Evolutionary conservation across 805 yeast genomes (phyloP).

Genomic region (Candida nanaspora): DNA sequence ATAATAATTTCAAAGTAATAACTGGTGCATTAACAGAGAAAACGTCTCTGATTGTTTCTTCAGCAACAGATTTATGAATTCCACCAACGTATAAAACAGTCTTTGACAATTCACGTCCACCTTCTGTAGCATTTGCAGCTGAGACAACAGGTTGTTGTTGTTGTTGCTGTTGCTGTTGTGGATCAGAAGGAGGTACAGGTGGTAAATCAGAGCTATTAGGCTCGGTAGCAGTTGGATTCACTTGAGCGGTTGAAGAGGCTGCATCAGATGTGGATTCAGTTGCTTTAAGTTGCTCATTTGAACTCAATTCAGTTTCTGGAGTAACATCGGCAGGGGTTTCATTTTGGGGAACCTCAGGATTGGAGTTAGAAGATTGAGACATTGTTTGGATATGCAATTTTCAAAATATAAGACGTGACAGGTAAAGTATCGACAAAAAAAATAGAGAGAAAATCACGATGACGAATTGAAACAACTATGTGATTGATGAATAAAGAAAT

Average conservation of each 20-base stretch:
- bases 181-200: conserved; percentile 4
- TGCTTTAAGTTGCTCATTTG: too few species aligned
- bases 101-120: conserved; percentile 75
- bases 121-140: conserved; percentile 69
- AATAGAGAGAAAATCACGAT: too few species aligned
- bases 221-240: conserved; percentile 12
- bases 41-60: conserved; percentile 52
- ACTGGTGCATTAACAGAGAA: conserved; percentile 56
- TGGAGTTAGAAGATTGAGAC: too few species aligned
- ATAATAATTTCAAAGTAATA: conserved; percentile 58
- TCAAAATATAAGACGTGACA: too few species aligned
- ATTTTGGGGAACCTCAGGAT: too few species aligned
- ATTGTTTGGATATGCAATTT: too few species aligned
- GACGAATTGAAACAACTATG: too few species aligned
- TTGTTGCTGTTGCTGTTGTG: background rate
- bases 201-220: too few species aligned
- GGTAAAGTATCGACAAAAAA: too few species aligned
- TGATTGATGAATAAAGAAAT: too few species aligned
- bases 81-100: conserved; percentile 75
- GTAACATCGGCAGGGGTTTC: too few species aligned
- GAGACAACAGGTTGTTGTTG: conserved; percentile 1
- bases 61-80: conserved; percentile 56
- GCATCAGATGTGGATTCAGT: background rate
- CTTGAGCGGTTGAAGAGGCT: conserved; percentile 10
- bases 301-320: too few species aligned